Percentiles rank a stretch among this genome's conserved stretches.
Conservation (phyloP, 176 grass and related monocot species). For the Rhynchospora tenuis region DNA sequence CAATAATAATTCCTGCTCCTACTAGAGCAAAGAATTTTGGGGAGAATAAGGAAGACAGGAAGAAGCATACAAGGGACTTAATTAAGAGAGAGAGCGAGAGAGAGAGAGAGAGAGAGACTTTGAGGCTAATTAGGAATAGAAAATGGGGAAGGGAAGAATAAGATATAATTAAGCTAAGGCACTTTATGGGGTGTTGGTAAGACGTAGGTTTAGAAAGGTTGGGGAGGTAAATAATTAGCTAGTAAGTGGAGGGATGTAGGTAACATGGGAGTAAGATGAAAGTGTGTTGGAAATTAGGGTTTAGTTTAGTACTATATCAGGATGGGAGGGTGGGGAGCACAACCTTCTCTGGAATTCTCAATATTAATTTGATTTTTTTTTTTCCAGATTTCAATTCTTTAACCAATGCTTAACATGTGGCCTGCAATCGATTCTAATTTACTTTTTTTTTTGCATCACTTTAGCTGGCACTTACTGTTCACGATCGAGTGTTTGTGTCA, state of each 20-base stretch:
- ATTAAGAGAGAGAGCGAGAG: background rate
- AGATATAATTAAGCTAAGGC: constrained; percentile 12
- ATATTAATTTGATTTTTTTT: background rate
- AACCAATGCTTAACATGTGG: background rate
- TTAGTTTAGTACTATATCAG: constrained; percentile 23
- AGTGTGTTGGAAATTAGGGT: constrained; percentile 47
- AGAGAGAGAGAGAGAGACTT: constrained; percentile 13
- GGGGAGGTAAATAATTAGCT: constrained; percentile 7
- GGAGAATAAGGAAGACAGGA: background rate
- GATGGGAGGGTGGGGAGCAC: constrained; percentile 32
- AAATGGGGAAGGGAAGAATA: constrained; percentile 14
- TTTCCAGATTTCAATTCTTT: background rate
- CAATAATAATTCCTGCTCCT: background rate
- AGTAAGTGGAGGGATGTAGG: constrained; percentile 10
- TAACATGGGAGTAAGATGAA: constrained; percentile 25
- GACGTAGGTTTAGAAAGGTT: constrained; percentile 20
- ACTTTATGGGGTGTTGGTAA: constrained; percentile 28
- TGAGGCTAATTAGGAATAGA: constrained; percentile 14
- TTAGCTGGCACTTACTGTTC: background rate
- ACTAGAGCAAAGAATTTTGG: background rate
- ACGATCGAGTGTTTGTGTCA: too few species aligned
- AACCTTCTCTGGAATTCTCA: constrained; percentile 26
- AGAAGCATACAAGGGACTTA: background rate
- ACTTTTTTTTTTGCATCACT: background rate
- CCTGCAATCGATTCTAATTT: background rate